phyloP scores from a whole-genome alignment of 495 filamentous ascomycete species.

The Penicillium mononematosum region DNA sequence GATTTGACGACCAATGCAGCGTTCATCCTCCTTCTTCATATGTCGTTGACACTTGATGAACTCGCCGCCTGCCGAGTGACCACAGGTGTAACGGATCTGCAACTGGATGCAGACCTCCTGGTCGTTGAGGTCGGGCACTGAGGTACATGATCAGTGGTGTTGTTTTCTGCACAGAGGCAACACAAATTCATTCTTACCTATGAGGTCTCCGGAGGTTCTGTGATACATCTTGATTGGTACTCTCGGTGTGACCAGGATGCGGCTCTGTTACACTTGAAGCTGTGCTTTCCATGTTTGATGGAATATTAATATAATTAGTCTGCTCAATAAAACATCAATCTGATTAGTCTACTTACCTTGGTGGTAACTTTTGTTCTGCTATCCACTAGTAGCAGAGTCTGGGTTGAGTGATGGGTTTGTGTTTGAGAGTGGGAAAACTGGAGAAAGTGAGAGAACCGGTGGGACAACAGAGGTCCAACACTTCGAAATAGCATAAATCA shows the following conservation, averaged over 20 bases:
- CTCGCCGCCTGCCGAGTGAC: conserved; percentile 21
- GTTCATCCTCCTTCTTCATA: conserved; percentile 19
- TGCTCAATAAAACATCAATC: background rate
- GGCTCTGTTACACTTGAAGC: background rate
- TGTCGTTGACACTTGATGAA: conserved; percentile 25
- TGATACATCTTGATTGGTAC: background rate
- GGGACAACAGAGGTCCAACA: background rate
- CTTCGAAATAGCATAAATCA: background rate
- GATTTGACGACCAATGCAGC: conserved; percentile 13
- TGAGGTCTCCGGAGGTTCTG: background rate
- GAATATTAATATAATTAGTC: background rate
- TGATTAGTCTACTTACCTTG: background rate
- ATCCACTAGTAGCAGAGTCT: background rate
- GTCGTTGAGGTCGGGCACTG: conserved; percentile 1
- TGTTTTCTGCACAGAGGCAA: background rate
- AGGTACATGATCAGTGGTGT: background rate
- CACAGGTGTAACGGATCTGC: conserved; percentile 24
- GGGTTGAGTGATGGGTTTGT: background rate
- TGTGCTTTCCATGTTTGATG: background rate
- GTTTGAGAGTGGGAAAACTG: too few relatives aligned
- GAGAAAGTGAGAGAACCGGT: background rate
- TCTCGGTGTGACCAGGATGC: background rate
- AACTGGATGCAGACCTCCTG: conserved; percentile 17
- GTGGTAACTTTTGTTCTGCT: background rate
- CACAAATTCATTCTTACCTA: background rate